These are phyloP conservation scores for Sporothrix brasiliensis DNA, from an alignment of 2,329 filamentous ascomycete genomes.

Conservation along the genomic window DNA sequence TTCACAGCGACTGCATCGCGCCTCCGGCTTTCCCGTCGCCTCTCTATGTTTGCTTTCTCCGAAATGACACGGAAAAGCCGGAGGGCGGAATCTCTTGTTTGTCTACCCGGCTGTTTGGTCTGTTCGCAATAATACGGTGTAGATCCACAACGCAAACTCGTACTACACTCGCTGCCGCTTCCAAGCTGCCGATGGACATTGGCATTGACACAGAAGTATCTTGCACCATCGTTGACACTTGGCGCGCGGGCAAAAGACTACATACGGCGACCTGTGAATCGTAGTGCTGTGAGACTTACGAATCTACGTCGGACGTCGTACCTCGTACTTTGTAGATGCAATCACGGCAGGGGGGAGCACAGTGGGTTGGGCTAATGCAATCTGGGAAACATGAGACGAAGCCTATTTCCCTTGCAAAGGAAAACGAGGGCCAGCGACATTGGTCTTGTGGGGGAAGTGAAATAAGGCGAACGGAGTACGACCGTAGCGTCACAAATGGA, in stretches of 20 bases:
- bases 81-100: background rate
- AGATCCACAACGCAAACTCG: background rate
- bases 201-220: background rate
- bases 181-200: background rate
- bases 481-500: background rate
- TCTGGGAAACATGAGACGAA: constrained; percentile 10
- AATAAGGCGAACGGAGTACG: background rate
- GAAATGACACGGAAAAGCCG: constrained; percentile 20
- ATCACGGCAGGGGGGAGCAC: constrained; percentile 3
- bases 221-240: background rate
- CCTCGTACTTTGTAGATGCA: background rate
- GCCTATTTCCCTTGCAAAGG: constrained; percentile 1
- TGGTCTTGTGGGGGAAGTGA: background rate
- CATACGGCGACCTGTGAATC: no score
- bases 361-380: background rate
- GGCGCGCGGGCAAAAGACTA: background rate
- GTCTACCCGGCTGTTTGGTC: constrained; percentile 14
- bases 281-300: no score
- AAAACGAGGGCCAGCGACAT: no score
- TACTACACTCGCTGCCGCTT: background rate
- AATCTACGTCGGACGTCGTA: no score
- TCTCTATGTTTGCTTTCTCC: background rate
- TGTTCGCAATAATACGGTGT: background rate
- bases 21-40: background rate
- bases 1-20: background rate